phyloP scores from a whole-genome alignment of 1,284 basidiomycete species.

The Meripilus lineatus region DNA sequence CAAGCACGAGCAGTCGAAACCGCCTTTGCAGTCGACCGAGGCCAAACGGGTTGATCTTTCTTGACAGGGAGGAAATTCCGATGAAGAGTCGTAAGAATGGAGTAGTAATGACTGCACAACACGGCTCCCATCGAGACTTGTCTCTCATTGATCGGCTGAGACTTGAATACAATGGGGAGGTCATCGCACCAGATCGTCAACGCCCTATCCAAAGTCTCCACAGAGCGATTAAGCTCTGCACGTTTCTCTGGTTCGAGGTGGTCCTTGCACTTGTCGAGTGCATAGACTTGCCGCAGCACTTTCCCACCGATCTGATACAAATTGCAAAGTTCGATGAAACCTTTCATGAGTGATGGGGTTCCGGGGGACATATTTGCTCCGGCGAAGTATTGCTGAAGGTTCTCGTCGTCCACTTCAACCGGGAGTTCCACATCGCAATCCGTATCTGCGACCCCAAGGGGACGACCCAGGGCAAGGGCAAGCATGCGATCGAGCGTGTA shows the following conservation, averaged over 20 bases:
- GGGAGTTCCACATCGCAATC: conserved; percentile 83
- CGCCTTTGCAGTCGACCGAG: conserved; percentile 71
- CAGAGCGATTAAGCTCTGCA: conserved; percentile 64
- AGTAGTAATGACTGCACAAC: conserved; percentile 86
- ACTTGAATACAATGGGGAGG: conserved; percentile 69
- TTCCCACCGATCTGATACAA: conserved; percentile 81
- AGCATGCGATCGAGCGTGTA: conserved; percentile 88
- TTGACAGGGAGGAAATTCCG: conserved; percentile 81
- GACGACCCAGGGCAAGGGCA: conserved; percentile 79
- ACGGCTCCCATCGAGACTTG: conserved; percentile 86
- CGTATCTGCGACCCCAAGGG: conserved; percentile 72
- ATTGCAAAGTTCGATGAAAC: conserved; percentile 68
- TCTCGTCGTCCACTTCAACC: conserved; percentile 75
- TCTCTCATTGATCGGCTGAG: conserved; percentile 62
- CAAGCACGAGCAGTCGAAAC: conserved; percentile 75
- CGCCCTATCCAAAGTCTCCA: conserved; percentile 72
- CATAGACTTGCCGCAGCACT: conserved; percentile 79
- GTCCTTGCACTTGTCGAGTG: conserved; percentile 70
- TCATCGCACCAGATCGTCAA: conserved; percentile 80
- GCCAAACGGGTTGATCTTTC: conserved; percentile 57
- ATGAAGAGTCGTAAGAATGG: conserved; percentile 82
- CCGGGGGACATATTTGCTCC: conserved; percentile 51
- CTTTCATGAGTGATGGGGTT: conserved; percentile 71
- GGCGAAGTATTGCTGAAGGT: conserved; percentile 65
- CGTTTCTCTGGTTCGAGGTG: conserved; percentile 70